A percentile compares a stretch with the other conserved stretches of the same genome.
These are phyloP conservation scores for Ophiostoma triangulosporum DNA, from an alignment of 2,329 filamentous ascomycete genomes.

Conservation along the genomic window DNA sequence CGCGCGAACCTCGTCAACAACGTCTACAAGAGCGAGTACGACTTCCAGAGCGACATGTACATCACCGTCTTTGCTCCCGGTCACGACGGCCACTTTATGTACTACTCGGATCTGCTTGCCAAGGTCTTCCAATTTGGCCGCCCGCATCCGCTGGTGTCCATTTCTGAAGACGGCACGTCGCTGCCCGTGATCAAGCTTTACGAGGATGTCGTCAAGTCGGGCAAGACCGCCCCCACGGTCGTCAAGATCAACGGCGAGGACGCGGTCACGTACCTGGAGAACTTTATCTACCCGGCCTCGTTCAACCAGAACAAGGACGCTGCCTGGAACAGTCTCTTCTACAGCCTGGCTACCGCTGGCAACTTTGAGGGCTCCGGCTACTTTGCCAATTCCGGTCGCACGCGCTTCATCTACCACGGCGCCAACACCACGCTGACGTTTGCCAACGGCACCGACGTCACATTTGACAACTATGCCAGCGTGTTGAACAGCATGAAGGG, in stretches of 20 bases:
- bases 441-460: conserved; percentile 22
- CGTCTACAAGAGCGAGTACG: conserved; percentile 26
- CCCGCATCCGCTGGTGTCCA: conserved; percentile 27
- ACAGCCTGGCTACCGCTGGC: conserved; percentile 14
- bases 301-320: conserved; percentile 20
- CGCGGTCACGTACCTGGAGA: conserved; percentile 25
- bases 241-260: conserved; percentile 19
- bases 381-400: conserved; percentile 22
- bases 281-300: conserved; percentile 26
- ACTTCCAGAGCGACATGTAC: conserved; percentile 28
- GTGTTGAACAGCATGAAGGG: conserved; percentile 19
- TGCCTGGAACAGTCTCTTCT: conserved; percentile 28
- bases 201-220: conserved; percentile 12
- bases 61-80: conserved; percentile 23
- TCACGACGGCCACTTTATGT: conserved; percentile 30
- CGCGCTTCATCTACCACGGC: conserved; percentile 20
- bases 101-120: conserved; percentile 27
- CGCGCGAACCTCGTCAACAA: conserved; percentile 21
- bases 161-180: conserved; percentile 20
- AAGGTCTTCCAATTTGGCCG: conserved; percentile 24
- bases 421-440: conserved; percentile 24
- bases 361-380: conserved; percentile 16
- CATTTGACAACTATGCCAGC: conserved; percentile 20
- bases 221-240: conserved; percentile 14
- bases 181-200: conserved; percentile 38